Percentiles rank a stretch among this genome's conserved stretches.
Evolutionary conservation across 768 basidiomycete genomes (phyloP).

Genomic region (Suillus ampliporus): DNA sequence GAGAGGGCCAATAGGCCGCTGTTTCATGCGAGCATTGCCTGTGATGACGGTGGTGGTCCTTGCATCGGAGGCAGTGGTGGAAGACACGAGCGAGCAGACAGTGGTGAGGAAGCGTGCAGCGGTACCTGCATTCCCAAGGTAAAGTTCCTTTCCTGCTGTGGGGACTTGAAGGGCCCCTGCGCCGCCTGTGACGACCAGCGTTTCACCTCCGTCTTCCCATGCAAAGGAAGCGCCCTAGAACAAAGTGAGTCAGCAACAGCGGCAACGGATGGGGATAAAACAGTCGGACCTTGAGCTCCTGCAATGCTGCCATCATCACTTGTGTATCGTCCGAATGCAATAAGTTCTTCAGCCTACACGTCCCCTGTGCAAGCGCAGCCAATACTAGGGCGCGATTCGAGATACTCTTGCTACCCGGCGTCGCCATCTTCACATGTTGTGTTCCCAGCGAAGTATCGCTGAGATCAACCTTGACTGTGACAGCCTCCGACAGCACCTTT

Average conservation of each 20-base stretch:
- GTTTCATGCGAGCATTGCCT: constrained; percentile 98
- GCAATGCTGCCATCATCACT: constrained; percentile 97
- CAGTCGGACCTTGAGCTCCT: constrained; percentile 74
- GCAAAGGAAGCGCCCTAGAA: constrained; percentile 84
- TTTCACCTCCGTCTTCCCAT: constrained; percentile 98
- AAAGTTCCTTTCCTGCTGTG: constrained; percentile 81
- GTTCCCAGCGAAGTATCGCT: constrained; percentile 23
- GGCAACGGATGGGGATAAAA: constrained; percentile 6
- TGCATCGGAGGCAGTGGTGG: constrained; percentile 42
- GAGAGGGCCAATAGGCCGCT: constrained; percentile 94
- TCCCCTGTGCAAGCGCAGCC: constrained; percentile 89
- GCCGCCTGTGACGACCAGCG: constrained; percentile 90
- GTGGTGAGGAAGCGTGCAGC: constrained; percentile 97
- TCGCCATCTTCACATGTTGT: constrained; percentile 69
- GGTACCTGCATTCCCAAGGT: constrained; percentile 97
- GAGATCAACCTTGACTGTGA: constrained; percentile 57
- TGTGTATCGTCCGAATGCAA: constrained; percentile 98
- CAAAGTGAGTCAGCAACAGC: constrained; percentile 5
- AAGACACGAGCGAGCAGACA: constrained; percentile 87
- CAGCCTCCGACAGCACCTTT: constrained; percentile 82
- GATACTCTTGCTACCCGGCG: constrained; percentile 96
- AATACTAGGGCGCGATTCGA: constrained; percentile 94
- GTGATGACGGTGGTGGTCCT: constrained; percentile 79
- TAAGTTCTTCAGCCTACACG: constrained; percentile 86
- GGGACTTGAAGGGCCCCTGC: constrained; percentile 81